Evolutionary conservation across 1,284 basidiomycete species (phyloP).

Genomic region (Volvariella volvacea): DNA sequence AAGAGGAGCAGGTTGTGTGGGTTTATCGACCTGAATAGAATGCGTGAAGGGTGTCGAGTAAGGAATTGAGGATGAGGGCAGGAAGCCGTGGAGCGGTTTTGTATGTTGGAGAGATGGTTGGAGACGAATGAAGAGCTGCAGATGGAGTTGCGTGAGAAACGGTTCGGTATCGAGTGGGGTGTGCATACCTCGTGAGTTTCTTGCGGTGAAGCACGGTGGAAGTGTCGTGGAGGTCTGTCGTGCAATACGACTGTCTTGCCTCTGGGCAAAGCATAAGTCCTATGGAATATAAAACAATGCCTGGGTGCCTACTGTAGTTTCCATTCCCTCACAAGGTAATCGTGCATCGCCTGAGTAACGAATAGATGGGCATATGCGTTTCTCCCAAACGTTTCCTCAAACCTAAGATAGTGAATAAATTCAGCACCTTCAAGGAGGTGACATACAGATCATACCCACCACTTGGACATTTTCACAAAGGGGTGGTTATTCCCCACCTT

Average conservation of each 20-base stretch:
- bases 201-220: constrained; percentile 61
- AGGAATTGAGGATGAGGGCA: constrained; percentile 35
- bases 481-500: constrained; percentile 63
- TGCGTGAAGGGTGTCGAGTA: constrained; percentile 62
- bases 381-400: constrained; percentile 75
- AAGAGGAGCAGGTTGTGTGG: constrained; percentile 12
- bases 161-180: background rate
- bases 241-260: constrained; percentile 76
- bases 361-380: constrained; percentile 88
- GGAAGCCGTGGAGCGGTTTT: constrained; percentile 21
- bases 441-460: constrained; percentile 34
- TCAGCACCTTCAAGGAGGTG: background rate
- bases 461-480: constrained; percentile 70
- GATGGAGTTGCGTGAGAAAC: background rate
- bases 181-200: constrained; percentile 67
- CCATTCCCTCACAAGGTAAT: constrained; percentile 71
- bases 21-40: constrained; percentile 9
- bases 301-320: constrained; percentile 54
- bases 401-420: constrained; percentile 39
- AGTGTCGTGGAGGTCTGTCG: constrained; percentile 82
- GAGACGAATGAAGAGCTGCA: constrained; percentile 25
- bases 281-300: constrained; percentile 2
- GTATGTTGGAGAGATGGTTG: constrained; percentile 18
- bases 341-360: constrained; percentile 86
- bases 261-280: constrained; percentile 32